Conservation (phyloP, 495 filamentous ascomycete genomes). For the Penicillium bialowiezense region DNA sequence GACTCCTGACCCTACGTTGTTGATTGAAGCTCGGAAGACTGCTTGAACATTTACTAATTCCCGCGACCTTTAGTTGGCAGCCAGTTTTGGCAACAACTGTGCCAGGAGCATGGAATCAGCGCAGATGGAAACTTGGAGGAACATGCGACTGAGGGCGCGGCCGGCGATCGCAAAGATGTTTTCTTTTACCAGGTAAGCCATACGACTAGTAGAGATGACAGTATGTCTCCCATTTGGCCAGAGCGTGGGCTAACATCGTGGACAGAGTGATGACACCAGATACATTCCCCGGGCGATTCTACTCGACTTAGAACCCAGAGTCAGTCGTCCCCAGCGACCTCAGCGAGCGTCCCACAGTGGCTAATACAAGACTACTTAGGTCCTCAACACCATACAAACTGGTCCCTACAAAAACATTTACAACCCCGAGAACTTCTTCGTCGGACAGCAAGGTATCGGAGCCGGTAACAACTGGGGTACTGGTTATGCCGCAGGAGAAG, state of each 20-base stretch:
- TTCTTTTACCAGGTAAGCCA: slow-evolving; percentile 87
- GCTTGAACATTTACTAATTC: slow-evolving; percentile 10
- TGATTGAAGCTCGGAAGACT: not conserved
- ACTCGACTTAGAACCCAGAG: slow-evolving; percentile 89
- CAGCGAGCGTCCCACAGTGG: not conserved
- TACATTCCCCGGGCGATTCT: slow-evolving; percentile 97
- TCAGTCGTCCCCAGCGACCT: slow-evolving; percentile 36
- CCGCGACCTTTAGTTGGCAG: slow-evolving; percentile 62
- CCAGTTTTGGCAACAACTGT: slow-evolving; percentile 97
- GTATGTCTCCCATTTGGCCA: not conserved
- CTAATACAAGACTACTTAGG: slow-evolving; percentile 42
- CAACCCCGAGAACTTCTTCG: slow-evolving; percentile 98
- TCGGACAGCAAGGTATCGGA: slow-evolving; percentile 85
- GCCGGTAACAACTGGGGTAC: slow-evolving; percentile 98
- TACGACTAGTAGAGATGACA: not conserved
- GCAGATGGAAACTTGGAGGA: slow-evolving; percentile 95
- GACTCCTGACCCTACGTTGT: slow-evolving; percentile 7
- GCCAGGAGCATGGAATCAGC: slow-evolving; percentile 95
- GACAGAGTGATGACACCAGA: slow-evolving; percentile 85
- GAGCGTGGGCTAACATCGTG: slow-evolving; percentile 5
- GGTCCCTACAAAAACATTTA: slow-evolving; percentile 97
- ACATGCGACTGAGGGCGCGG: slow-evolving; percentile 80
- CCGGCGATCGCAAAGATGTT: slow-evolving; percentile 92
- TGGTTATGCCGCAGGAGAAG: slow-evolving; percentile 88
- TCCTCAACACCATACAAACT: slow-evolving; percentile 88